phyloP scores from a whole-genome alignment of 345 rosid species.

The Rubroshorea leprosula region DNA sequence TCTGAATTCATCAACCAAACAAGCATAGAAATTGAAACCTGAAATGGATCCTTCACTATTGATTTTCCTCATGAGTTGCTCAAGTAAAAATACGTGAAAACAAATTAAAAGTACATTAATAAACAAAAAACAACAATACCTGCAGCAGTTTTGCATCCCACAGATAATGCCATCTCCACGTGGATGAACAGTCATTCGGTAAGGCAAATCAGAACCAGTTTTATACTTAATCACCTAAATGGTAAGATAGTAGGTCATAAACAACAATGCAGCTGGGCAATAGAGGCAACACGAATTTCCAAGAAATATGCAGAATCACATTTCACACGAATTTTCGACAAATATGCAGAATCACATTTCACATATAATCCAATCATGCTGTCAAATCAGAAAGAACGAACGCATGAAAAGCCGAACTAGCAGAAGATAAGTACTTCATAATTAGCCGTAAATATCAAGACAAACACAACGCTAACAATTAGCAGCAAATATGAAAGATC shows the following conservation, averaged over 20 bases:
- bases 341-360: neutral
- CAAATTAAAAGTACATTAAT: neutral
- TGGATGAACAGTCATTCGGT: constrained; percentile 80
- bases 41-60: no score
- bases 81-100: neutral
- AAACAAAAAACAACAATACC: constrained; percentile 27
- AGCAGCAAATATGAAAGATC: neutral
- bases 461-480: neutral
- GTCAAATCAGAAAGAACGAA: neutral
- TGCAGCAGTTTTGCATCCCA: constrained; percentile 68
- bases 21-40: no score
- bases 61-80: no score
- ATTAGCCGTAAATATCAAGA: neutral
- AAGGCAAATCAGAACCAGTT: constrained; percentile 68
- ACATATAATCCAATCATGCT: no score
- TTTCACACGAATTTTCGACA: neutral
- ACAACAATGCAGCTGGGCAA: neutral
- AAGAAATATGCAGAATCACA: neutral
- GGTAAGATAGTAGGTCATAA: neutral
- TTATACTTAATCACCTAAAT: constrained; percentile 48
- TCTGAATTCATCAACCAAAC: no score
- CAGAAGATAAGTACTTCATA: neutral
- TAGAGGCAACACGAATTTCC: neutral
- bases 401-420: neutral
- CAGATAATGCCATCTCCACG: constrained; percentile 69